A percentile compares a stretch with the other conserved stretches of the same genome.
Conservation (phyloP, 345 rosid species). For the Limnanthes douglasii region DNA sequence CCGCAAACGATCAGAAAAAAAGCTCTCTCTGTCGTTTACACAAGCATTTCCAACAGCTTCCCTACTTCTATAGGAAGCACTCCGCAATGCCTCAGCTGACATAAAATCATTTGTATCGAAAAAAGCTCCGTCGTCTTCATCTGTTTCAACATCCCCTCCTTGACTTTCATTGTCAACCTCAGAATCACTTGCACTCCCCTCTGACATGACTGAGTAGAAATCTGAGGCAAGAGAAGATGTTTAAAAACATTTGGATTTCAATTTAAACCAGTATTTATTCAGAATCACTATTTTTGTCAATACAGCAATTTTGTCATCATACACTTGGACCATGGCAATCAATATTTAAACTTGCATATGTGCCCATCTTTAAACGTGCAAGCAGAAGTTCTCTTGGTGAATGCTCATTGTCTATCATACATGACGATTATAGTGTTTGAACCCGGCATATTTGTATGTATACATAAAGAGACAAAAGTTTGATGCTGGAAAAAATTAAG, state of each 20-base stretch:
- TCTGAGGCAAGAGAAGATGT: conserved; percentile 32
- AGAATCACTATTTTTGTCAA: too few relatives aligned
- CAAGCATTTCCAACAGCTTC: conserved; percentile 47
- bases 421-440: too few relatives aligned
- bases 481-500: conserved; percentile 2
- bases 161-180: conserved; percentile 91
- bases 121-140: conserved; percentile 66
- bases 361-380: too few relatives aligned
- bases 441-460: too few relatives aligned
- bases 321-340: too few relatives aligned
- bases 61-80: conserved; percentile 81
- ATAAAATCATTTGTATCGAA: conserved; percentile 87
- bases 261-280: too few relatives aligned
- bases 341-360: too few relatives aligned
- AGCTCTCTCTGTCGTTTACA: conserved; percentile 38
- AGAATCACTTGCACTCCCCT: conserved; percentile 77
- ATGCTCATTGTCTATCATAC: too few relatives aligned
- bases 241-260: too few relatives aligned
- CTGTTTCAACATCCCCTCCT: conserved; percentile 81
- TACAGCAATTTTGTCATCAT: too few relatives aligned
- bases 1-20: conserved; percentile 37
- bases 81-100: conserved; percentile 74
- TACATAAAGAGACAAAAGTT: not conserved
- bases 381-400: too few relatives aligned
- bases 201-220: conserved; percentile 98